Percentiles rank a stretch among this genome's conserved stretches.
Evolutionary conservation across 352 stramenopile genomes (phyloP).

Genomic region (Blastocystis sp.): DNA sequence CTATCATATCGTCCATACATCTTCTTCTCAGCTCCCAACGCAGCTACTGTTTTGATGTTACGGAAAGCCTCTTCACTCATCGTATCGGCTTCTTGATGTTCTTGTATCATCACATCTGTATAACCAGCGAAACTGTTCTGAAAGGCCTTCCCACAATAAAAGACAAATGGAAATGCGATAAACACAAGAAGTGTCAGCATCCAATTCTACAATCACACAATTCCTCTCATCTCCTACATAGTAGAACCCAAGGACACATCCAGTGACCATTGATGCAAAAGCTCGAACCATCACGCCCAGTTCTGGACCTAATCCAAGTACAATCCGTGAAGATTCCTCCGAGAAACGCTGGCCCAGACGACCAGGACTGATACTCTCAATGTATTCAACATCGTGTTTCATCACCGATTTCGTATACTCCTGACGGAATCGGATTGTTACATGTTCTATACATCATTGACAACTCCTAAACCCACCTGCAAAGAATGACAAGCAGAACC

Average conservation of each 20-base stretch:
- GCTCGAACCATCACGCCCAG: constrained; percentile 22
- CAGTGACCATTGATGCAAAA: neutral
- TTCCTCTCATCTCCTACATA: too few species aligned
- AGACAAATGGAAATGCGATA: constrained; percentile 10
- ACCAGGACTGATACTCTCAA: constrained; percentile 48
- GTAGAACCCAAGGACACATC: neutral
- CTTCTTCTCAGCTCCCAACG: constrained; percentile 72
- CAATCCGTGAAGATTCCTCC: constrained; percentile 50
- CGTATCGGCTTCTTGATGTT: constrained; percentile 68
- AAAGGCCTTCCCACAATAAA: constrained; percentile 28
- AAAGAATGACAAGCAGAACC: neutral
- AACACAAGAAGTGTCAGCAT: constrained; percentile 22
- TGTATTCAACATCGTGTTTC: constrained; percentile 43
- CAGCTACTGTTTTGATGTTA: constrained; percentile 74
- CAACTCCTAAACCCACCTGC: neutral
- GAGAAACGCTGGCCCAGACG: constrained; percentile 43
- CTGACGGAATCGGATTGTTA: constrained; percentile 23
- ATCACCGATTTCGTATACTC: constrained; percentile 23
- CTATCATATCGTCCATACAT: constrained; percentile 71
- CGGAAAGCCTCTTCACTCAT: constrained; percentile 73
- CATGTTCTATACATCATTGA: neutral
- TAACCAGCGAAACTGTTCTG: neutral
- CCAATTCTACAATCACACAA: too few species aligned
- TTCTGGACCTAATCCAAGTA: constrained; percentile 44
- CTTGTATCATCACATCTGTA: neutral